phyloP scores from a whole-genome alignment of 129 eudicot species.

The Escallonia herrerae region DNA sequence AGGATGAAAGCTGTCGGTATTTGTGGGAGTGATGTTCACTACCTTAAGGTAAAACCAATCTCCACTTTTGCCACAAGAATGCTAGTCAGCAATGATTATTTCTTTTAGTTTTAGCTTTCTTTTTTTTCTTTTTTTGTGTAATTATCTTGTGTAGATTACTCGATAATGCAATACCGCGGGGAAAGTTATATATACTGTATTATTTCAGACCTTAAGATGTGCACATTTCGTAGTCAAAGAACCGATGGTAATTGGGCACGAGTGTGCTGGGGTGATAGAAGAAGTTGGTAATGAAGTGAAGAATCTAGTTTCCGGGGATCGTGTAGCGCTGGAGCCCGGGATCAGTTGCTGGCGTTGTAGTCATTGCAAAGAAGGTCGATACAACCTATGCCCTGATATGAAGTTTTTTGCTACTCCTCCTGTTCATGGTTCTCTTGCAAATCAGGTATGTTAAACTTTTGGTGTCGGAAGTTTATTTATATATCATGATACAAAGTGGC shows the following conservation, averaged over 20 bases:
- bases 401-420: constrained; percentile 74
- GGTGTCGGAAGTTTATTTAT: too few species aligned
- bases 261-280: constrained; percentile 68
- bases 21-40: constrained; percentile 29
- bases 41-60: constrained; percentile 17
- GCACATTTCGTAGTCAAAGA: constrained; percentile 66
- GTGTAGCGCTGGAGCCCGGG: constrained; percentile 70
- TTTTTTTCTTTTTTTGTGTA: not conserved
- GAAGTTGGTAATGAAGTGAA: constrained; percentile 58
- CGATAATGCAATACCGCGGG: too few species aligned
- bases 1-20: constrained; percentile 33
- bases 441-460: constrained; percentile 28
- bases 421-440: constrained; percentile 62
- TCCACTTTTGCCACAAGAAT: too few species aligned
- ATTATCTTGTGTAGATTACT: too few species aligned
- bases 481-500: too few species aligned
- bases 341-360: constrained; percentile 58
- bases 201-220: constrained; percentile 41
- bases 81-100: too few species aligned
- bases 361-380: constrained; percentile 56
- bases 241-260: constrained; percentile 74
- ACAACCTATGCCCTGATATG: constrained; percentile 74
- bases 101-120: not conserved
- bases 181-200: too few species aligned
- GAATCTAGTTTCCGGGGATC: constrained; percentile 43